These are phyloP conservation scores for Phytophthora brassicae DNA, from an alignment of 352 stramenopile species.

Conservation along the genomic window DNA sequence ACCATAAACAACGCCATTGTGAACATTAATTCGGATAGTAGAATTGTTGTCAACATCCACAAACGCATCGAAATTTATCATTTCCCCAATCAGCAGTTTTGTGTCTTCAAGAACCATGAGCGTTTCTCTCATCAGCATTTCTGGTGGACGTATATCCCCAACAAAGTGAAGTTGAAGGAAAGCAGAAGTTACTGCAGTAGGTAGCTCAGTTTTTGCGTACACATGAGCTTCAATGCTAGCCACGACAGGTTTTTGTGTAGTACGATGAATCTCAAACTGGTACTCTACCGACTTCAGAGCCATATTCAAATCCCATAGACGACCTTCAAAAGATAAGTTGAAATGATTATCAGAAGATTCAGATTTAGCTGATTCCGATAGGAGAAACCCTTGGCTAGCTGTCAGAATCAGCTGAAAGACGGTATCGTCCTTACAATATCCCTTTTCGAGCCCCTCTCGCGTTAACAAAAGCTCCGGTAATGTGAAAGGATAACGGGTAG, in stretches of 20 bases:
- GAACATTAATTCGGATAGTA: slow-evolving; percentile 10
- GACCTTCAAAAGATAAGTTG: slow-evolving; percentile 15
- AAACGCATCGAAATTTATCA: slow-evolving; percentile 18
- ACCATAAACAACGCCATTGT: slow-evolving; percentile 18
- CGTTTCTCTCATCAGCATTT: slow-evolving; percentile 11
- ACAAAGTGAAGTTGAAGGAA: slow-evolving; percentile 17
- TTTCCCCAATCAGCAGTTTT: slow-evolving; percentile 14
- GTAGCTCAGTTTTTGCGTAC: neutral
- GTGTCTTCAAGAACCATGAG: slow-evolving; percentile 18
- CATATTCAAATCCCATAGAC: slow-evolving; percentile 18
- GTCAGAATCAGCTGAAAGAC: slow-evolving; percentile 12
- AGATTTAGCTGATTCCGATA: neutral
- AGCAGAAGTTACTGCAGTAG: slow-evolving; percentile 3
- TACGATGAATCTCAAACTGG: slow-evolving; percentile 16
- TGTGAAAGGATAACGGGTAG: neutral
- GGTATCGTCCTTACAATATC: slow-evolving; percentile 30
- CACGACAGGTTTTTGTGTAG: slow-evolving; percentile 3
- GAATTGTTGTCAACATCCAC: neutral
- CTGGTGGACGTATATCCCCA: slow-evolving; percentile 3
- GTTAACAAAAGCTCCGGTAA: slow-evolving; percentile 18
- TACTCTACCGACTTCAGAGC: slow-evolving; percentile 17
- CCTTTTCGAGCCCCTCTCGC: slow-evolving; percentile 27
- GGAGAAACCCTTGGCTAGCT: slow-evolving; percentile 8
- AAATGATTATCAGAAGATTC: neutral
- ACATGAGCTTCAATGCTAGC: slow-evolving; percentile 10